Base-by-base conservation (phyloP, 176 grass and related monocot genomes). In the Triticum urartu region DNA sequence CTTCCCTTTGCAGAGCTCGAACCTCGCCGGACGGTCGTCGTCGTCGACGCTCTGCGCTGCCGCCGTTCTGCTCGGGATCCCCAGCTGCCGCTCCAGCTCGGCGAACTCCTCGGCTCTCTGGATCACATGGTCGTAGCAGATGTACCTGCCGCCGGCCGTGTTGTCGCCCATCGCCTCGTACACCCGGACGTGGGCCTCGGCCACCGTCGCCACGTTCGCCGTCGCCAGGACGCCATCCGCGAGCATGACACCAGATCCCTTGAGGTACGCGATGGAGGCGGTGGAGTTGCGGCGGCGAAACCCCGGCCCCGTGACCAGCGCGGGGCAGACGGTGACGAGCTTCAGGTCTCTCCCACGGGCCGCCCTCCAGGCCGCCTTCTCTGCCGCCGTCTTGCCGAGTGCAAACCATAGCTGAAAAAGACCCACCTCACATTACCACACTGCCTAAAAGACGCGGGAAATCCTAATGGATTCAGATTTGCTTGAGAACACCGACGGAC, bases 271-370 rank as follows among this genome's bases (percentile, higher is more conserved):
- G n/a, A 99, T 93, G 63, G 97, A 94, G 0, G 90, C 87, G 11
- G 97, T 99, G 18, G 94, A 94, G 88, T 93, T 99, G 85, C 94
- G 90, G 35, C 94, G 88, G 22, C 88, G 89, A 82, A 99, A 99
- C 3, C 94, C 94, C 0, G 90, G 92, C 2, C 97, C 97, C 21
- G 94, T 99, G 76, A 99, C 92, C 10, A 99, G 71, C 45, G 87
- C 97, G 6, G 92, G 90, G 80, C 97, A 99, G 61, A 99, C 25
- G 42, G 94, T 96, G 13, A 96, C 94, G 8, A 99, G 90, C 80
- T 94, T 95, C 72, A 99, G 89, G 66, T 96, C 92, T 24, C 97
- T 89, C 79, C 97, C 94, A 28, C 97, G 90, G 38, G 97, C 97
- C 6, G 92, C 89, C 60, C 94, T 88, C 97, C 97, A 99, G 7